These are phyloP conservation scores for Hypoxylon lienhwacheense DNA, from an alignment of 495 filamentous ascomycete species.

Conservation along the genomic window DNA sequence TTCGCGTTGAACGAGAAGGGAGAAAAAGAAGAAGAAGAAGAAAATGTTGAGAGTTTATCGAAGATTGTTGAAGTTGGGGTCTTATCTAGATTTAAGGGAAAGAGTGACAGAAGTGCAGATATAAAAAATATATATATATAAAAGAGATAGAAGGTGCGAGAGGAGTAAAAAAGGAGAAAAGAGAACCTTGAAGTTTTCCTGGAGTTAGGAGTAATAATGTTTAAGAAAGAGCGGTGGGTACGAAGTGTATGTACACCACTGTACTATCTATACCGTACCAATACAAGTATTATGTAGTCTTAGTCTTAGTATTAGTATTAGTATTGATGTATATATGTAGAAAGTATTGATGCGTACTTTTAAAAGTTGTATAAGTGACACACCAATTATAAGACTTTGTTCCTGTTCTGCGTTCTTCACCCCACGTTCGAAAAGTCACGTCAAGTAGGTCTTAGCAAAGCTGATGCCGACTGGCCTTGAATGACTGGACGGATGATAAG, in stretches of 20 bases:
- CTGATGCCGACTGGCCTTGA: constrained; percentile 32
- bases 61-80: constrained; percentile 6
- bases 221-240: constrained; percentile 36
- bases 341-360: not conserved
- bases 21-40: constrained; percentile 1
- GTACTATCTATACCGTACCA: no score
- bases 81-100: not conserved
- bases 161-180: constrained; percentile 7
- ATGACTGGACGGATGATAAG: constrained; percentile 26
- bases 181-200: no score
- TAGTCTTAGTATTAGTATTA: no score
- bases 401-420: constrained; percentile 18
- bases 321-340: not conserved
- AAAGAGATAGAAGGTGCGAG: constrained; percentile 15
- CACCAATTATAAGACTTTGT: constrained; percentile 24
- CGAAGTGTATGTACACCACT: constrained; percentile 22
- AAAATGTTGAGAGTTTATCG: constrained; percentile 4
- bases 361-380: constrained; percentile 14
- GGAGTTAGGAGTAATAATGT: no score
- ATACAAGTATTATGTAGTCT: no score
- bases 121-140: constrained; percentile 18
- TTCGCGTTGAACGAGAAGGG: not conserved
- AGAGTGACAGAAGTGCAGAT: constrained; percentile 7
- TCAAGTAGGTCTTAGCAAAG: constrained; percentile 31
- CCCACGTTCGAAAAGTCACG: constrained; percentile 22